Percentiles rank a stretch among this genome's conserved stretches.
These are phyloP conservation scores for Toxicodendron radicans DNA, from an alignment of 345 rosid genomes.

Conservation along the genomic window DNA sequence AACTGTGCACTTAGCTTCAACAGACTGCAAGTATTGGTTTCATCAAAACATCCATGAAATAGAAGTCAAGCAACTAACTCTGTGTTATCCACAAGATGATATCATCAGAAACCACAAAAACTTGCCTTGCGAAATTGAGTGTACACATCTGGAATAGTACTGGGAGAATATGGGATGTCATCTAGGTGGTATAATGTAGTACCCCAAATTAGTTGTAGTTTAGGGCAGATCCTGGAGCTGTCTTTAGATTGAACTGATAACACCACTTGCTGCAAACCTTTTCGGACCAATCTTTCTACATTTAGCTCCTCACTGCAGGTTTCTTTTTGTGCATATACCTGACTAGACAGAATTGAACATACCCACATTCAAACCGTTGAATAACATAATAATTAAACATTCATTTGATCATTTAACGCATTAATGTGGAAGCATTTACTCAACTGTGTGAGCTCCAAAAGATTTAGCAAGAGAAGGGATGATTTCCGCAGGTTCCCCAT, in stretches of 20 bases:
- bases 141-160: constrained; percentile 68
- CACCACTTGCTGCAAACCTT: constrained; percentile 38
- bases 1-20: constrained; percentile 60
- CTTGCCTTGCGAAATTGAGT: constrained; percentile 92
- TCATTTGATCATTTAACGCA: neutral
- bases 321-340: constrained; percentile 89
- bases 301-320: constrained; percentile 79
- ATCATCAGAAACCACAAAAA: constrained; percentile 5
- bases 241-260: constrained; percentile 15
- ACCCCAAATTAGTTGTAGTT: constrained; percentile 74
- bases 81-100: neutral
- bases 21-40: constrained; percentile 41
- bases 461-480: constrained; percentile 67
- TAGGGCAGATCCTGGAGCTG: constrained; percentile 26
- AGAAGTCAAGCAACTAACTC: neutral
- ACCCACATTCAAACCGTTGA: neutral
- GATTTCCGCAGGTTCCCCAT: constrained; percentile 79
- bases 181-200: constrained; percentile 75
- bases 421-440: constrained; percentile 18
- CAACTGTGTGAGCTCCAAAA: constrained; percentile 70
- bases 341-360: constrained; percentile 17
- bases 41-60: neutral
- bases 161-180: constrained; percentile 62
- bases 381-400: neutral
- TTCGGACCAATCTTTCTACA: constrained; percentile 57